phyloP scores from a whole-genome alignment of 2,329 filamentous ascomycete genomes.

The Lachnellula cervina region DNA sequence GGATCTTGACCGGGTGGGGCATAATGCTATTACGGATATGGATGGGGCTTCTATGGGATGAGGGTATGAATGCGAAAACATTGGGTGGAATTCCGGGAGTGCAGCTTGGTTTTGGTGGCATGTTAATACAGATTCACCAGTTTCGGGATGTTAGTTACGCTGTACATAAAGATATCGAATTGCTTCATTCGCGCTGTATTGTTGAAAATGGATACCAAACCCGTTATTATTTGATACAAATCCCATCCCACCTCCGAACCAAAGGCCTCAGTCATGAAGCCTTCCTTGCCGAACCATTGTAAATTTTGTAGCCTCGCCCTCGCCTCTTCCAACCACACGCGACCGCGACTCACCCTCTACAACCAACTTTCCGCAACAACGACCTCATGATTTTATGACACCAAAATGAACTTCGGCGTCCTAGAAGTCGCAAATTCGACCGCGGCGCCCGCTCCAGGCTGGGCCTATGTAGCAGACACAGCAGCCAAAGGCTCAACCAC shows the following conservation, averaged over 20 bases:
- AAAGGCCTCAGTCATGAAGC: background rate
- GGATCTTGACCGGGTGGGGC: constrained; percentile 1
- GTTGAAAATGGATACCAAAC: constrained; percentile 13
- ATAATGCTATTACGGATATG: background rate
- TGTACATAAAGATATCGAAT: constrained; percentile 21
- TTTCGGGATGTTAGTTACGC: background rate
- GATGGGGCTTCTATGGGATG: background rate
- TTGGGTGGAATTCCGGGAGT: background rate
- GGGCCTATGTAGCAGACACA: constrained; percentile 84
- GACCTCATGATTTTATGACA: constrained; percentile 9
- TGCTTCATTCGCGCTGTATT: constrained; percentile 15
- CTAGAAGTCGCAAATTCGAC: constrained; percentile 72
- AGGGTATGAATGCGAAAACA: background rate
- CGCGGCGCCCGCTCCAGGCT: constrained; percentile 72
- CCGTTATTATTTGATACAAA: background rate
- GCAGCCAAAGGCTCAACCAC: constrained; percentile 52
- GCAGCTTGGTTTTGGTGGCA: background rate
- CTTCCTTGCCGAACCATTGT: background rate
- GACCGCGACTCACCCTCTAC: background rate
- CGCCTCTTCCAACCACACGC: constrained; percentile 9
- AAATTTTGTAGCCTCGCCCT: constrained; percentile 18
- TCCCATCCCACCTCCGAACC: background rate
- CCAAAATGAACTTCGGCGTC: constrained; percentile 68
- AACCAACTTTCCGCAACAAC: background rate
- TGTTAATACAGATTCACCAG: constrained; percentile 5